Conservation (phyloP, 139 green algal species). For the Chlorella sp. region DNA sequence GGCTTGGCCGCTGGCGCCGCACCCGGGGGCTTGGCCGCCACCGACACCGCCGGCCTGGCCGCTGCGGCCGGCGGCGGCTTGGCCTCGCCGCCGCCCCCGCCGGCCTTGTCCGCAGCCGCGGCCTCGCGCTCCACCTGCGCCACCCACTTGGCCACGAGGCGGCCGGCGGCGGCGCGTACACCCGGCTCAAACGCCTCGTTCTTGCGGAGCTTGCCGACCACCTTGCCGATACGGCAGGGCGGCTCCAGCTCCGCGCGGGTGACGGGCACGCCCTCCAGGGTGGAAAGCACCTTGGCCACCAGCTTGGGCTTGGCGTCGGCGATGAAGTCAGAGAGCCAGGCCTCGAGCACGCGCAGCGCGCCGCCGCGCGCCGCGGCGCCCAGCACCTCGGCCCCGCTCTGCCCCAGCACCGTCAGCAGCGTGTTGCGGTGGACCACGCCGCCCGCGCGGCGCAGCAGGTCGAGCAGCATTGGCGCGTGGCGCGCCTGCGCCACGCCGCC, state of each 20-base stretch:
- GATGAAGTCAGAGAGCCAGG: conserved; percentile 31
- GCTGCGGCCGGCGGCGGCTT: conserved; percentile 1
- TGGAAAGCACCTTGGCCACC: conserved; percentile 6
- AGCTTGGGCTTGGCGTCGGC: conserved; percentile 12
- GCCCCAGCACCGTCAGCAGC: conserved; percentile 30
- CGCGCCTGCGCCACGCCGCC: conserved; percentile 22
- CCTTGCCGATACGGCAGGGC: conserved; percentile 37
- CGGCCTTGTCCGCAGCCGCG: not conserved
- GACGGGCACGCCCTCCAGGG: conserved; percentile 36
- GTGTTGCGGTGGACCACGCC: conserved; percentile 25
- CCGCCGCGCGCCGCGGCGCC: conserved; percentile 1
- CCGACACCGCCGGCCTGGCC: not conserved
- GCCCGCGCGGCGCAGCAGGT: conserved; percentile 18
- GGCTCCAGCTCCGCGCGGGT: conserved; percentile 23
- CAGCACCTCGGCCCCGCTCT: conserved; percentile 21
- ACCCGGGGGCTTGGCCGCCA: not conserved
- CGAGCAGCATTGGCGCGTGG: conserved; percentile 21
- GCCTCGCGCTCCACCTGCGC: conserved; percentile 25
- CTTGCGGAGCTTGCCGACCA: conserved; percentile 37
- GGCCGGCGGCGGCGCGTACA: conserved; percentile 13
- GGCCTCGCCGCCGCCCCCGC: not conserved
- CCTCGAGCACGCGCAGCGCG: conserved; percentile 25
- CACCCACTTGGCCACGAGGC: conserved; percentile 41
- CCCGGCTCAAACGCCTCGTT: not conserved
- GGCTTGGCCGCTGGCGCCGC: conserved; percentile 2